Base-by-base conservation (phyloP, 768 basidiomycete species). In the Cystobasidiopsis lactophilus region DNA sequence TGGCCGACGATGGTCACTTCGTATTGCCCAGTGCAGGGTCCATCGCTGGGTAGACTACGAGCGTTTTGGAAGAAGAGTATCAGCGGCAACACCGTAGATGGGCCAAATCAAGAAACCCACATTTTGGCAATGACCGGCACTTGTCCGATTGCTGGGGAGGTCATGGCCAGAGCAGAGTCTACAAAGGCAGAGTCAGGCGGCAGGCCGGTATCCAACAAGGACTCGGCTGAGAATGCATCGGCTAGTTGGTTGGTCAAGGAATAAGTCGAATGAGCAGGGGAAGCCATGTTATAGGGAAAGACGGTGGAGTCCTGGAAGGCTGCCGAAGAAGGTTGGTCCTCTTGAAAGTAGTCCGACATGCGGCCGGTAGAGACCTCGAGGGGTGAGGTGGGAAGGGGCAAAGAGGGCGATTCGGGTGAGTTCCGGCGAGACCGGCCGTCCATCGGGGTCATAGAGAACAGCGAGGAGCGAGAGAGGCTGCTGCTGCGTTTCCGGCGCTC, bases 1-100 rank as follows among this genome's bases (percentile, higher is more conserved):
- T 81, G 77, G 9, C 93, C 93, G 5, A 93, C 74, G 18, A 98
- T 70, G 1, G 91, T 96, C 31, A 98, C 81, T 67, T 93, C 86
- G 58, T 85, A 86, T 1, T 91, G 91, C 54, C 80, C 77, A 21
- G 83, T 86, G 10, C 56, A 54, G 3, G 62, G 62, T 11, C 62
- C 69, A 52, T 67, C 67, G 45, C 60, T 16, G 9, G 33, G 16
- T 35, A 35, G 33, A 16, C 33, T 35, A n/a, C n/a, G n/a, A n/a
- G 33, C 33, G 9, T 35, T 35, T 16, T 35, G 33, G 33, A 7
- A 16, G 33, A 35, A 35, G 33, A 35, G 33, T 7, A 7, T 35
- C 33, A 35, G 33, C 16, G 9, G 16, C 33, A 16, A 35, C 9
- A 35, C 33, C 16, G 33, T 7, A 69, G 19, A 69, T 65, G 56